Percentiles rank a stretch among this genome's conserved stretches.
Evolutionary conservation across 1,139 yeast species (phyloP).

Genomic region (Geotrichum klebahnii): DNA sequence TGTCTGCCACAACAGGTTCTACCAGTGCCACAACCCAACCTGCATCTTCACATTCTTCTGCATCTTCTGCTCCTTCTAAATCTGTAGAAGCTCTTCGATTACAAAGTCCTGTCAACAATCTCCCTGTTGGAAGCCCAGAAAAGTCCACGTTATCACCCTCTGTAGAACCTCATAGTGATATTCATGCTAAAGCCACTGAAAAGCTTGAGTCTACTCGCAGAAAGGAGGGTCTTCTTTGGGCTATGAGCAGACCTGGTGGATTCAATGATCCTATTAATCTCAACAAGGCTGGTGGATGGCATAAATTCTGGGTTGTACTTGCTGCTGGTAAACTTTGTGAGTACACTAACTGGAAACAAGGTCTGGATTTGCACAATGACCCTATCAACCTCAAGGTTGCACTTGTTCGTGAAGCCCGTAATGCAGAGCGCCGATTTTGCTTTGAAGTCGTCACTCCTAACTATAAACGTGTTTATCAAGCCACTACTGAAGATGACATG

Average conservation of each 20-base stretch:
- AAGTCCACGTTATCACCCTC: constrained; percentile 12
- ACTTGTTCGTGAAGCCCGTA: constrained; percentile 52
- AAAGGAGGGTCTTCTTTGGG: constrained; percentile 60
- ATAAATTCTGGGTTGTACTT: constrained; percentile 82
- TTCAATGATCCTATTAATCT: constrained; percentile 51
- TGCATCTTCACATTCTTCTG: background rate
- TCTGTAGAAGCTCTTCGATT: constrained; percentile 7
- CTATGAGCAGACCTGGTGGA: constrained; percentile 45
- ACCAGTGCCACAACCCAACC: background rate
- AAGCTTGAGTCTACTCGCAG: constrained; percentile 22
- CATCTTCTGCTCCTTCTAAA: constrained; percentile 3
- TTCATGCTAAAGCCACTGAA: constrained; percentile 14
- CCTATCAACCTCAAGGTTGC: constrained; percentile 76
- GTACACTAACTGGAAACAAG: constrained; percentile 78
- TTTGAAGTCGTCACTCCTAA: constrained; percentile 73
- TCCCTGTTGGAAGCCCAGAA: constrained; percentile 17
- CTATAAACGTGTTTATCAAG: constrained; percentile 74
- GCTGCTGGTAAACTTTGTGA: constrained; percentile 64
- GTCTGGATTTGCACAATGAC: constrained; percentile 55
- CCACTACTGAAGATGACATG: constrained; percentile 65
- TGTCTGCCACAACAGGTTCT: background rate
- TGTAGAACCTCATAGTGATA: constrained; percentile 3
- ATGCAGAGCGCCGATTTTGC: constrained; percentile 51
- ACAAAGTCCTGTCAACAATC: constrained; percentile 6
- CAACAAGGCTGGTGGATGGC: constrained; percentile 76